phyloP scores from a whole-genome alignment of 2,329 filamentous ascomycete species.

The Fusarium circinatum region DNA sequence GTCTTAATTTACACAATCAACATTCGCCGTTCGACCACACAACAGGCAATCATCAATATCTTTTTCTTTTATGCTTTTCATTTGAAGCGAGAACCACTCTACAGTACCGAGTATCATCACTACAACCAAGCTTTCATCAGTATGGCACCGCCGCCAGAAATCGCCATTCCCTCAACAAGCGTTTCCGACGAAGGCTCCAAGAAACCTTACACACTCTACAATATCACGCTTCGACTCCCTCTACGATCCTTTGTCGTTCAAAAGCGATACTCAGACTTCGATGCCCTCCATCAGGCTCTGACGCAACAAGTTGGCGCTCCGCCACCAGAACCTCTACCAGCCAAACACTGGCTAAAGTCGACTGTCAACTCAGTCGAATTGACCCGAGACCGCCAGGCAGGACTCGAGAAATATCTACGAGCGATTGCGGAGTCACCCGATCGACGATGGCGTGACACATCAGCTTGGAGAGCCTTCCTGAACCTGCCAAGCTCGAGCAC shows the following conservation, averaged over 20 bases:
- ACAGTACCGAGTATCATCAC: background rate
- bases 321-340: slow-evolving; percentile 74
- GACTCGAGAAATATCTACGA: slow-evolving; percentile 76
- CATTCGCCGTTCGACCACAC: background rate
- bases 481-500: slow-evolving; percentile 70
- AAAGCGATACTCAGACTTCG: slow-evolving; percentile 87
- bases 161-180: slow-evolving; percentile 74
- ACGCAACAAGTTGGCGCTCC: slow-evolving; percentile 67
- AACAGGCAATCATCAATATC: background rate
- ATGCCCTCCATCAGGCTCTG: slow-evolving; percentile 71
- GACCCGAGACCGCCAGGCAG: slow-evolving; percentile 74
- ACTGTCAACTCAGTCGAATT: slow-evolving; percentile 76
- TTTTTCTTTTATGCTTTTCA: background rate
- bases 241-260: slow-evolving; percentile 79
- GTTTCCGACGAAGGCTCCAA: slow-evolving; percentile 60
- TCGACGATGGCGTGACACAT: slow-evolving; percentile 77
- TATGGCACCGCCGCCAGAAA: slow-evolving; percentile 74
- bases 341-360: slow-evolving; percentile 80
- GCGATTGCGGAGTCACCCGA: slow-evolving; percentile 79
- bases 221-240: slow-evolving; percentile 80
- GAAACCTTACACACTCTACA: slow-evolving; percentile 81
- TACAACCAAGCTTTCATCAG: slow-evolving; percentile 15
- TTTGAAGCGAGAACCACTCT: background rate
- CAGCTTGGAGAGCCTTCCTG: slow-evolving; percentile 78
- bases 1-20: slow-evolving; percentile 8